A percentile compares a stretch with the other conserved stretches of the same genome.
phyloP scores from a whole-genome alignment of 228 moss, liverwort and hornwort species.

The Sphagnum magellanicum region DNA sequence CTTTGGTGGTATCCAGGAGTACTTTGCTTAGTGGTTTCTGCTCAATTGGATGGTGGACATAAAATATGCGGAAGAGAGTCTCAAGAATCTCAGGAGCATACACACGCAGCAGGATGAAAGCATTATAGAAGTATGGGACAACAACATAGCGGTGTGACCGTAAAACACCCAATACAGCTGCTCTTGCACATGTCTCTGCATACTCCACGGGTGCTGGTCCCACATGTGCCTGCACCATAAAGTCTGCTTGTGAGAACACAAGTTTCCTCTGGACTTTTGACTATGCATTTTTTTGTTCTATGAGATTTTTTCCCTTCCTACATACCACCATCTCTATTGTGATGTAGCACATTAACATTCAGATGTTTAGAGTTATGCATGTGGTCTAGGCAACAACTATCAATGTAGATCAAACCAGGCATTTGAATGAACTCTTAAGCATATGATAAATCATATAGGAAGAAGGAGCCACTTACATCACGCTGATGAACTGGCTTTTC shows the following conservation, averaged over 20 bases:
- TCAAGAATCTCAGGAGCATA: constrained; percentile 32
- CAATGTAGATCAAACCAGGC: no score
- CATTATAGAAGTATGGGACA: constrained; percentile 25
- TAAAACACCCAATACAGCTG: constrained; percentile 19
- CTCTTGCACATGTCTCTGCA: constrained; percentile 15
- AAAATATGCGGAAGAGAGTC: constrained; percentile 16
- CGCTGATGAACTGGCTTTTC: constrained; percentile 5
- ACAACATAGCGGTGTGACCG: constrained; percentile 23
- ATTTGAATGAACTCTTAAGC: no score
- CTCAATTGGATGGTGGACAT: constrained; percentile 1
- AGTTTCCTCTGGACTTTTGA: not conserved
- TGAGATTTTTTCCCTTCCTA: no score
- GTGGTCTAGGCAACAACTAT: no score
- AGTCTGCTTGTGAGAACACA: no score
- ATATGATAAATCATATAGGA: no score
- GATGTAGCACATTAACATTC: no score
- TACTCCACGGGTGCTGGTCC: constrained; percentile 22
- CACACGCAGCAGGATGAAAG: constrained; percentile 27
- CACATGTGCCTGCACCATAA: constrained; percentile 19
- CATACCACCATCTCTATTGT: no score
- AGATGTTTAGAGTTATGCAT: no score
- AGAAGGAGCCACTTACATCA: constrained; percentile 13
- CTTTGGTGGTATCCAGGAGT: constrained; percentile 9
- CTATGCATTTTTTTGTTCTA: not conserved
- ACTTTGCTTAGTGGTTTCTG: constrained; percentile 13